Percentiles rank a stretch among this genome's conserved stretches.
Evolutionary conservation across 805 yeast genomes (phyloP).

Genomic region (Priceomyces haplophilus): DNA sequence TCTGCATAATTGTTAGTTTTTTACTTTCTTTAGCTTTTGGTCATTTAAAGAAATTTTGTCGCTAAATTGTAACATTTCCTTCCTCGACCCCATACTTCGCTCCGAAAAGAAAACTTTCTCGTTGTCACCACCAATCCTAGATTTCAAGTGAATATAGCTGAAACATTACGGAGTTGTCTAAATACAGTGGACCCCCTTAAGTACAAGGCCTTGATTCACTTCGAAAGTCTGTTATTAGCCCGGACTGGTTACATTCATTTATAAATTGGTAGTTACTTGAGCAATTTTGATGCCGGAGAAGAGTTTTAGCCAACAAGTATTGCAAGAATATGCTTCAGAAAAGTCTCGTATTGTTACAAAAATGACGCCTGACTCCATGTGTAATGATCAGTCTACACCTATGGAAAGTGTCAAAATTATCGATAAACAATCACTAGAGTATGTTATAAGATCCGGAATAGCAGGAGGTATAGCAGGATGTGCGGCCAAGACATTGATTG

Average conservation of each 20-base stretch:
- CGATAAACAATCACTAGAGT: conserved; percentile 72
- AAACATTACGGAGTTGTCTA: neutral
- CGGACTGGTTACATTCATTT: neutral
- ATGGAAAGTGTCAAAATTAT: conserved; percentile 31
- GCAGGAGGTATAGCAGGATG: conserved; percentile 97
- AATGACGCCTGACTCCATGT: conserved; percentile 1
- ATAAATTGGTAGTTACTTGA: neutral
- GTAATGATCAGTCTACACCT: conserved; percentile 27
- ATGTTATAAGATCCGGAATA: conserved; percentile 76
- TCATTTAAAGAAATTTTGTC: neutral
- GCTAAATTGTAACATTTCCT: neutral
- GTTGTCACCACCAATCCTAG: neutral
- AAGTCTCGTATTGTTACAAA: neutral
- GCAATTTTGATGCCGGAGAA: conserved; percentile 1
- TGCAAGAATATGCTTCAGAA: neutral
- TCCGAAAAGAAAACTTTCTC: conserved; percentile 1
- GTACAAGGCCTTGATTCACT: neutral
- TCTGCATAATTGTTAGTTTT: too few relatives aligned
- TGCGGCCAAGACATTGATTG: conserved; percentile 92
- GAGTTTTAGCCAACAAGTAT: neutral
- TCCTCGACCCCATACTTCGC: conserved; percentile 6
- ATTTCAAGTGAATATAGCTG: neutral
- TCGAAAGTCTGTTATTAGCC: too few relatives aligned
- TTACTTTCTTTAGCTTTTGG: neutral
- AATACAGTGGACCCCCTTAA: neutral